phyloP scores from a whole-genome alignment of 345 rosid genomes.

The Aethionema arabicum region DNA sequence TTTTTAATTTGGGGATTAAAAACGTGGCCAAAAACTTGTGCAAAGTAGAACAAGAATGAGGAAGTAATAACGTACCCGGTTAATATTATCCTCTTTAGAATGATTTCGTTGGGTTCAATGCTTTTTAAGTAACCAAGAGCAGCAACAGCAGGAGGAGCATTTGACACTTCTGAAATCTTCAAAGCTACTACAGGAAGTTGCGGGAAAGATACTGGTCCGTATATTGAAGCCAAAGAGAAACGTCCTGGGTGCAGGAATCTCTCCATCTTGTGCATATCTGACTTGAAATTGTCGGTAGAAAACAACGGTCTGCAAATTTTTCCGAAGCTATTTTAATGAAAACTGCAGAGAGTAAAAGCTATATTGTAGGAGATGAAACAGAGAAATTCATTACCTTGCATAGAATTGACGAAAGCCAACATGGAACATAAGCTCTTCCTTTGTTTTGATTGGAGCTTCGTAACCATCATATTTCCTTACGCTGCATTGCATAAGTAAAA shows the following conservation, averaged over 20 bases:
- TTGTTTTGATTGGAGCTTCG: conserved; percentile 76
- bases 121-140: conserved; percentile 91
- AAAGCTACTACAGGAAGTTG: conserved; percentile 79
- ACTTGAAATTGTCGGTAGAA: conserved; percentile 68
- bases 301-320: conserved; percentile 70
- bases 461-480: conserved; percentile 75
- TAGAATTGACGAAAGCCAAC: conserved; percentile 92
- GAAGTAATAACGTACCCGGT: conserved; percentile 61
- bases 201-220: conserved; percentile 84
- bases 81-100: conserved; percentile 79
- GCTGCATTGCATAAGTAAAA: conserved; percentile 43
- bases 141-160: conserved; percentile 58
- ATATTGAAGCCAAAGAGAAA: conserved; percentile 76
- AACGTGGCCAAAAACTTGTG: neutral
- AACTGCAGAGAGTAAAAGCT: conserved; percentile 17
- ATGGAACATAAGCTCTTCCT: conserved; percentile 88
- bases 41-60: conserved; percentile 12
- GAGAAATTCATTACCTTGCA: conserved; percentile 56
- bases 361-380: conserved; percentile 14
- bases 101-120: conserved; percentile 76
- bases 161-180: conserved; percentile 50
- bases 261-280: conserved; percentile 97
- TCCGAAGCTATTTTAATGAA: neutral
- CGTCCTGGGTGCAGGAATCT: conserved; percentile 85
- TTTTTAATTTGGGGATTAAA: too few relatives aligned